phyloP scores from a whole-genome alignment of 176 grass and related monocot species.

The Rhynchospora pubera region DNA sequence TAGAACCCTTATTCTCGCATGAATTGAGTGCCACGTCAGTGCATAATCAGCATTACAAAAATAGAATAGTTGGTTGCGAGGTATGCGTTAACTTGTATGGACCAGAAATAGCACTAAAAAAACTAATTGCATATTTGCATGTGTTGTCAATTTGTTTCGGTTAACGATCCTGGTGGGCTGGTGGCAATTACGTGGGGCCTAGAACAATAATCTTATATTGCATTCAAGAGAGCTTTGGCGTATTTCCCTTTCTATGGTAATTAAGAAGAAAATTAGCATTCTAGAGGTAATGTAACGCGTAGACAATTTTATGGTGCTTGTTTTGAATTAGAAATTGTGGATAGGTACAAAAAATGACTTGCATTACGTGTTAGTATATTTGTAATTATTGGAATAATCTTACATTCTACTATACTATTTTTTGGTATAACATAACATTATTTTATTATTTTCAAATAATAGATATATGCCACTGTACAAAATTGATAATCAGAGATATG shows the following conservation, averaged over 20 bases:
- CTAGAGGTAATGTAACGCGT: not conserved
- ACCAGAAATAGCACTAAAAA: not conserved
- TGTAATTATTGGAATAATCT: too few relatives aligned
- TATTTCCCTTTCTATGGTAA: not conserved
- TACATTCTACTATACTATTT: too few relatives aligned
- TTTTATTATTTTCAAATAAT: too few relatives aligned
- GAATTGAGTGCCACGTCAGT: not conserved
- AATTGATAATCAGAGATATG: too few relatives aligned
- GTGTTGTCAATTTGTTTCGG: constrained; percentile 6
- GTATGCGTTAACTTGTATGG: not conserved
- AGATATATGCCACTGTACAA: too few relatives aligned
- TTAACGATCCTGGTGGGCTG: not conserved
- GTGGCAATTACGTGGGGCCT: not conserved
- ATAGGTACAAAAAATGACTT: too few relatives aligned
- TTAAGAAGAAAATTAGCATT: not conserved
- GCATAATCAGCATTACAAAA: not conserved
- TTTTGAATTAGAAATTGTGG: too few relatives aligned
- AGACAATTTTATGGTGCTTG: too few relatives aligned
- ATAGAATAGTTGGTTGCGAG: not conserved
- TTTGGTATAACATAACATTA: too few relatives aligned
- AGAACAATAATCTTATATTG: not conserved
- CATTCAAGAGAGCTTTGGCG: not conserved
- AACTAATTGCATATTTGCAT: not conserved
- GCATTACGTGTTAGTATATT: too few relatives aligned
- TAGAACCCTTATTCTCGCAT: too few relatives aligned